A percentile compares a stretch with the other conserved stretches of the same genome.
These are phyloP conservation scores for Microglena sp. DNA, from an alignment of 139 green algal species.

Conservation along the genomic window DNA sequence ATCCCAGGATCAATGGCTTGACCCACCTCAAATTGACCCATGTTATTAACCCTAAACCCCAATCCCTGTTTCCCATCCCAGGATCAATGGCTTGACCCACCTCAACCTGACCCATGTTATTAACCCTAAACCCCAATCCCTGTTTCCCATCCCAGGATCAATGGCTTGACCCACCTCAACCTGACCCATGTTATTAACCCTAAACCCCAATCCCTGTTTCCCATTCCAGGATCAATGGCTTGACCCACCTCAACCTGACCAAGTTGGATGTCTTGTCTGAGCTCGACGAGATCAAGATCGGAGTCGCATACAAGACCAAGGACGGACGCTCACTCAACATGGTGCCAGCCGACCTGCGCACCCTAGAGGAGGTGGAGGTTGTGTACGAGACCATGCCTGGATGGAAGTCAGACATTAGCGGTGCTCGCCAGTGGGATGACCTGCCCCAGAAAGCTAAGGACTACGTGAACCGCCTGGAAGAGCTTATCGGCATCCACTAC, in stretches of 20 bases:
- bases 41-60: no score
- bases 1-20: no score
- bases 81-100: background rate
- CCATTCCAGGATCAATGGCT: constrained; percentile 80
- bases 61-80: no score
- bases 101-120: no score
- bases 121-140: no score
- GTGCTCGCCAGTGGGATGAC: constrained; percentile 66
- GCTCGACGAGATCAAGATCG: constrained; percentile 79
- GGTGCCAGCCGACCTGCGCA: constrained; percentile 49
- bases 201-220: background rate
- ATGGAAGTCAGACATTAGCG: constrained; percentile 81
- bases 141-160: no score
- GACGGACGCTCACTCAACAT: constrained; percentile 13
- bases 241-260: constrained; percentile 96
- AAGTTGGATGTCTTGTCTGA: constrained; percentile 94
- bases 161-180: constrained; percentile 95
- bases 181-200: no score
- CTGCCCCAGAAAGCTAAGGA: constrained; percentile 49
- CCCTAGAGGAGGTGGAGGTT: constrained; percentile 56
- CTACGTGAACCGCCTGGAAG: constrained; percentile 82
- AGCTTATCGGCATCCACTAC: constrained; percentile 71
- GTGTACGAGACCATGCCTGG: constrained; percentile 91
- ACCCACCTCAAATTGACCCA: no score
- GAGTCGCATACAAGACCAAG: constrained; percentile 42